A percentile compares a stretch with the other conserved stretches of the same genome.
Conservation (phyloP, 495 filamentous ascomycete genomes). For the Hyphodiscus hymeniophilus region DNA sequence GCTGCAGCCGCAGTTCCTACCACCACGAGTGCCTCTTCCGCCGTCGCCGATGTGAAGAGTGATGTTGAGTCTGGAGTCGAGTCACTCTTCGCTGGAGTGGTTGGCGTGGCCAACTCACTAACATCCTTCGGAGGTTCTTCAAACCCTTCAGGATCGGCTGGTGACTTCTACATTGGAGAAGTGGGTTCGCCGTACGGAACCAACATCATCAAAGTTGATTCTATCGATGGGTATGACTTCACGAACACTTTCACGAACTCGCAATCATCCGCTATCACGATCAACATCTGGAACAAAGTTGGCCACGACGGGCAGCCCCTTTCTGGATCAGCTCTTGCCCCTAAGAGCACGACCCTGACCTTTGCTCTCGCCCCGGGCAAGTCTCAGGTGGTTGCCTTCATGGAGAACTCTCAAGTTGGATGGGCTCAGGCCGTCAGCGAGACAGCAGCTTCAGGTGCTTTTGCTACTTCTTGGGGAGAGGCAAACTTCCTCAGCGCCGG, state of each 20-base stretch:
- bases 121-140: slow-evolving; percentile 9
- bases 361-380: slow-evolving; percentile 33
- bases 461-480: slow-evolving; percentile 44
- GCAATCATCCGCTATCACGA: slow-evolving; percentile 29
- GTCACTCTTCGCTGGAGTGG: slow-evolving; percentile 4
- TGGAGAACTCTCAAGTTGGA: slow-evolving; percentile 31
- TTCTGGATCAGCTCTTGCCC: slow-evolving; percentile 30
- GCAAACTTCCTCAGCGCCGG: slow-evolving; percentile 43
- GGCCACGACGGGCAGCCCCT: slow-evolving; percentile 27
- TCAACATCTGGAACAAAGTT: slow-evolving; percentile 47
- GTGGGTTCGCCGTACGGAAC: slow-evolving; percentile 42
- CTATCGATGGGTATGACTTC: slow-evolving; percentile 34
- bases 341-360: slow-evolving; percentile 30
- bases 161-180: slow-evolving; percentile 37
- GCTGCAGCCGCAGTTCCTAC: background rate
- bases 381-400: slow-evolving; percentile 36
- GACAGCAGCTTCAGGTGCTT: slow-evolving; percentile 31
- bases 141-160: slow-evolving; percentile 18
- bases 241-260: slow-evolving; percentile 38
- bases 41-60: background rate
- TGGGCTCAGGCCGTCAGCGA: slow-evolving; percentile 26
- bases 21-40: background rate
- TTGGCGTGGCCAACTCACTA: slow-evolving; percentile 9
- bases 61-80: background rate
- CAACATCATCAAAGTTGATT: slow-evolving; percentile 41